Conservation (phyloP, 306 rosid species). For the Delonix regia region DNA sequence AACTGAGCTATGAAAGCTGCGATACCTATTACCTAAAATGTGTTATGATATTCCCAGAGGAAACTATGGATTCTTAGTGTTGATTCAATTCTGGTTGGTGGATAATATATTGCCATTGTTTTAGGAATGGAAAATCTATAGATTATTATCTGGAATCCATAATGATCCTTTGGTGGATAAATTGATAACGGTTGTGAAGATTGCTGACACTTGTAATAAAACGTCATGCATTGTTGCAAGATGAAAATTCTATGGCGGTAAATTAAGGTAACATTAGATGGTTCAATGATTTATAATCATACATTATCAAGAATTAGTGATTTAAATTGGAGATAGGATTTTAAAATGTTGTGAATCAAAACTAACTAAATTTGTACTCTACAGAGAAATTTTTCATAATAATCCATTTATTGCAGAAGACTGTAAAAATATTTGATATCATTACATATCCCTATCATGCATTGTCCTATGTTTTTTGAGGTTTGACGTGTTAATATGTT, state of each 20-base stretch:
- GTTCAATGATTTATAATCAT: background rate
- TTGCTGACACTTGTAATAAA: background rate
- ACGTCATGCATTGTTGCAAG: background rate
- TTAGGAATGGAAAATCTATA: background rate
- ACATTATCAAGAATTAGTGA: background rate
- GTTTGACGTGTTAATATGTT: background rate
- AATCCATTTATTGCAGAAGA: background rate
- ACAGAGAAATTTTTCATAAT: no score
- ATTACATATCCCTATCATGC: background rate
- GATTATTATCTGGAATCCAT: background rate
- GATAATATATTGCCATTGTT: background rate
- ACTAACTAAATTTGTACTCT: no score
- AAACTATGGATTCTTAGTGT: background rate
- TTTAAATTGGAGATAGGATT: background rate
- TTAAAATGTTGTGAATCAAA: background rate
- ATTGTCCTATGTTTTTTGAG: background rate
- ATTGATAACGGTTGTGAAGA: background rate
- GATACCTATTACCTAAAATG: fast-evolving
- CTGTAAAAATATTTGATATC: background rate
- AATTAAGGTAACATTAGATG: no score
- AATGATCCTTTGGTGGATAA: background rate
- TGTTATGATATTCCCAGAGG: background rate
- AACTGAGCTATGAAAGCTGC: constrained; percentile 33
- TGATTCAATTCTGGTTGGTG: background rate
- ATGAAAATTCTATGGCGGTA: no score